Evolutionary conservation across 2,329 filamentous ascomycete species (phyloP).

Genomic region (Aureobasidium mangrovei): DNA sequence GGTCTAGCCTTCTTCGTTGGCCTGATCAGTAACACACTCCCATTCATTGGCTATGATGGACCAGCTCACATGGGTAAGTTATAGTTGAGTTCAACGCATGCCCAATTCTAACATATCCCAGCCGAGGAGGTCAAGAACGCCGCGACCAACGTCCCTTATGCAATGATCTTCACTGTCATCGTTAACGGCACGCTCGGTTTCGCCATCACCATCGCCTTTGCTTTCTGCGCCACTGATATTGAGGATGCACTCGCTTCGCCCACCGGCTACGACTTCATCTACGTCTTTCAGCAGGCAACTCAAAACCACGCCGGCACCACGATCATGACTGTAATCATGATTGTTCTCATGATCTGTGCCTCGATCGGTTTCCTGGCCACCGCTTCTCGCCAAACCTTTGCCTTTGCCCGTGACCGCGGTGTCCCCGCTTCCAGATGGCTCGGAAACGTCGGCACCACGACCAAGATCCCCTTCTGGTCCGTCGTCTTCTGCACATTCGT

Average conservation of each 20-base stretch:
- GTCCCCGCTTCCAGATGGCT: conserved; percentile 29
- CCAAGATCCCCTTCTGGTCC: conserved; percentile 2
- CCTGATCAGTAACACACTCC: conserved; percentile 29
- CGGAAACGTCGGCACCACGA: conserved; percentile 18
- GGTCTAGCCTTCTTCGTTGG: conserved; percentile 28
- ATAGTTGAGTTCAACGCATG: too few relatives aligned
- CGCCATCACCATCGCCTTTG: conserved; percentile 35
- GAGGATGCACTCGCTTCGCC: conserved; percentile 32
- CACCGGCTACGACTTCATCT: conserved; percentile 42
- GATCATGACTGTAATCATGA: conserved; percentile 39
- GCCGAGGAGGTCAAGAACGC: conserved; percentile 45
- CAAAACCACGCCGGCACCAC: conserved; percentile 36
- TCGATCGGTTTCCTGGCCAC: conserved; percentile 35
- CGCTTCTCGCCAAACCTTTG: conserved; percentile 33
- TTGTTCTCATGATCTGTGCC: conserved; percentile 32
- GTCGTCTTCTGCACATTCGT: conserved; percentile 24
- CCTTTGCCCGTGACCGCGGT: conserved; percentile 37
- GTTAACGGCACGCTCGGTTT: conserved; percentile 43
- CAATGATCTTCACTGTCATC: conserved; percentile 40
- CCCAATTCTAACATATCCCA: conserved; percentile 18
- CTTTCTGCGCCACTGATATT: conserved; percentile 37
- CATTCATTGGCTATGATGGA: neutral
- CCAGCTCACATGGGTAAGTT: neutral
- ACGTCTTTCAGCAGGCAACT: conserved; percentile 42
- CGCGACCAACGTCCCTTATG: conserved; percentile 38